These are phyloP conservation scores for Wickerhamiella parazyma DNA, from an alignment of 805 yeast genomes.

Conservation along the genomic window DNA sequence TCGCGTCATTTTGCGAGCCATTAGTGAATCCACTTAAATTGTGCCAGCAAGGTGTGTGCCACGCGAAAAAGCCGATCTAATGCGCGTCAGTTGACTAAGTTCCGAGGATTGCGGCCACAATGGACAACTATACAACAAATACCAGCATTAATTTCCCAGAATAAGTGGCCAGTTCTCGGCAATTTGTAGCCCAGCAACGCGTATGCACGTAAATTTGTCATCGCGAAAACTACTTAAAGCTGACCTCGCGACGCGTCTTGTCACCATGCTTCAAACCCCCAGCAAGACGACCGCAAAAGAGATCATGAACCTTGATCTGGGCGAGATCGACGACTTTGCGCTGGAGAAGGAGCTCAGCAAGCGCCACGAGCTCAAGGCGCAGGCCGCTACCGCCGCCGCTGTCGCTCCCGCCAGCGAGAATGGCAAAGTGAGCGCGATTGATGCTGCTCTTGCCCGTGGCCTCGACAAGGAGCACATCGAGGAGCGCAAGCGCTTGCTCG, in stretches of 20 bases:
- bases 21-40: no score
- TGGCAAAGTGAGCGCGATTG: constrained; percentile 25
- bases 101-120: no score
- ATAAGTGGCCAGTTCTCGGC: neutral
- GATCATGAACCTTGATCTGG: constrained; percentile 38
- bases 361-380: constrained; percentile 9
- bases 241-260: constrained; percentile 2
- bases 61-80: neutral
- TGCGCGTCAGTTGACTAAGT: neutral
- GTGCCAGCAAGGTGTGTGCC: no score
- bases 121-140: no score
- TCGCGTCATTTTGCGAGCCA: no score
- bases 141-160: neutral
- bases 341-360: constrained; percentile 14
- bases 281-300: constrained; percentile 50
- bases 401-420: constrained; percentile 30
- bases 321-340: constrained; percentile 18
- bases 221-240: constrained; percentile 7
- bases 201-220: constrained; percentile 3
- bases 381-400: neutral
- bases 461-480: constrained; percentile 17
- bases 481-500: constrained; percentile 40
- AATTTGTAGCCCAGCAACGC: neutral
- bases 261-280: constrained; percentile 36
- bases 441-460: constrained; percentile 15